Evolutionary conservation across 352 stramenopile genomes (phyloP).

Genomic region (Pythium graminicola): DNA sequence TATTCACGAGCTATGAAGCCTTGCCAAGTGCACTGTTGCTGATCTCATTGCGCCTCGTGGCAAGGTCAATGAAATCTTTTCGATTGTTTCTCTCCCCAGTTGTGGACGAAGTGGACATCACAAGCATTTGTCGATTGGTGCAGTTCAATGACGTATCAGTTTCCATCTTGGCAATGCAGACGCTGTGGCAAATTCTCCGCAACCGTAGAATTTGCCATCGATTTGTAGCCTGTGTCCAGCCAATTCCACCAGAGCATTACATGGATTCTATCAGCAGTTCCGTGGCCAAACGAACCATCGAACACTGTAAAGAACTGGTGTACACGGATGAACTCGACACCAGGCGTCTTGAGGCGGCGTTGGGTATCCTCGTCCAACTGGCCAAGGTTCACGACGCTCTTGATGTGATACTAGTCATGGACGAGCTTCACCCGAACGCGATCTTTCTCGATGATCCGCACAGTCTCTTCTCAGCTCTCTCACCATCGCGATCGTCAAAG

Average conservation of each 20-base stretch:
- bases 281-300: not conserved
- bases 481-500: not conserved
- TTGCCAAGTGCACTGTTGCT: not conserved
- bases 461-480: conserved; percentile 3
- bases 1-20: not conserved
- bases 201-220: conserved; percentile 7
- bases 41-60: not conserved
- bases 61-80: not conserved
- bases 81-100: conserved; percentile 1
- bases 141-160: not conserved
- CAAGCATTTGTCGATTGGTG: not conserved
- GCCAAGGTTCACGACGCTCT: conserved; percentile 5
- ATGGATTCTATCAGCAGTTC: not conserved
- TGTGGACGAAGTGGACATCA: not conserved
- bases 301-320: conserved; percentile 9
- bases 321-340: conserved; percentile 7
- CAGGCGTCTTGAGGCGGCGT: conserved; percentile 5
- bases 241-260: not conserved
- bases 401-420: conserved; percentile 6
- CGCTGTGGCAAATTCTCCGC: conserved; percentile 9
- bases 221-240: not conserved
- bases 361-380: conserved; percentile 8
- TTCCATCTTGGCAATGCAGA: not conserved
- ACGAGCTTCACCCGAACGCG: conserved; percentile 13
- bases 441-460: conserved; percentile 14